Base-by-base conservation (phyloP, 2,329 filamentous ascomycete genomes). In the Aureobasidium sp. region DNA sequence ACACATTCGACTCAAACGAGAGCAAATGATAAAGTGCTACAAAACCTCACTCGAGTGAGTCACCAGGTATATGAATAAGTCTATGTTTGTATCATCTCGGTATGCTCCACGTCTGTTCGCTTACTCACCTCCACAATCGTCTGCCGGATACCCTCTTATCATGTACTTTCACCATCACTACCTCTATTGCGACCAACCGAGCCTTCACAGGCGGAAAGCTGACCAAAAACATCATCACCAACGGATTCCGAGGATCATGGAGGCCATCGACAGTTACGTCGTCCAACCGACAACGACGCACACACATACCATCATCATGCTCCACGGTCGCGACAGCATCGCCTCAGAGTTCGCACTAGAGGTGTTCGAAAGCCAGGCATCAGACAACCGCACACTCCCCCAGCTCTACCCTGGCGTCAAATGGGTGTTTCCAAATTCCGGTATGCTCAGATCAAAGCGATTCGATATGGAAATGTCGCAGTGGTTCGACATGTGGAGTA, bases 281-380 rank as follows among this genome's bases (percentile, higher is more conserved):
- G 43, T 55, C 35, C 40, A 31, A 2, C 57, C 61, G 27, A 42
- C 60, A 11, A 61, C 49, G 8, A 63, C 57, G 8, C 77, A 80
- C 59, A 76, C 73, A 0, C 74, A 79, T 51, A 79, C 76, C 0
- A 62, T 79, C 42, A 77, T 81, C 38, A 71, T 78, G 42, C 73
- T 80, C 11, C 77, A 80, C 53, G 77, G 76, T 6, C 69, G 75
- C 38, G 74, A 75, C 62, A 78, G 74, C 63, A 68, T 64, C 2
- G 70, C 68, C n/a, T 21, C 63, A 0, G 71, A 76, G 29, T 79
- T 78, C 54, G 70, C 73, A 0, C 54, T 46, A 11, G 74, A 79
- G 54, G 65, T 79, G 46, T 75, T 79, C 64, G 71, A 71, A 58
- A 68, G 66, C 40, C 64, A 70, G 59, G 65, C 65, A 17, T 67